Conservation (phyloP, 129 eudicot species). For the Flaveria brownii region DNA sequence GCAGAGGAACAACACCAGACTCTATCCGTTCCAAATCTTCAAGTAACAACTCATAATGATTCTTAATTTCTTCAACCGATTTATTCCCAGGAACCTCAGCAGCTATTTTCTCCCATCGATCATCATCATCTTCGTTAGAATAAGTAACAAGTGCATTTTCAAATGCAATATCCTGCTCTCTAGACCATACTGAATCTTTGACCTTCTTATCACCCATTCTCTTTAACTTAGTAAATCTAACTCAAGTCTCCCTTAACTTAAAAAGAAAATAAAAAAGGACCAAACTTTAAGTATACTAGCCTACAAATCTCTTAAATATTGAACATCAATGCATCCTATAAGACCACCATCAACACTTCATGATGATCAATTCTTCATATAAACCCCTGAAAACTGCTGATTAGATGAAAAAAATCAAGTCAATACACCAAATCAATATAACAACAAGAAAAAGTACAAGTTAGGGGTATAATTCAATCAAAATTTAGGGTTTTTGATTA, state of each 20-base stretch:
- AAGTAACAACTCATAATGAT: slow-evolving; percentile 71
- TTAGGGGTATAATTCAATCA: not conserved
- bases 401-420: slow-evolving; percentile 10
- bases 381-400: slow-evolving; percentile 28
- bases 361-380: slow-evolving; percentile 14
- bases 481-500: slow-evolving; percentile 11
- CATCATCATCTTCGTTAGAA: slow-evolving; percentile 58
- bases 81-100: slow-evolving; percentile 63
- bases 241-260: slow-evolving; percentile 19
- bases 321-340: slow-evolving; percentile 18
- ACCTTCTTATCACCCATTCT: slow-evolving; percentile 53
- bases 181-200: slow-evolving; percentile 58
- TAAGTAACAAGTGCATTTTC: slow-evolving; percentile 74
- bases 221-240: slow-evolving; percentile 23
- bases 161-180: slow-evolving; percentile 79
- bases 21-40: slow-evolving; percentile 76
- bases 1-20: slow-evolving; percentile 74
- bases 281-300: not conserved
- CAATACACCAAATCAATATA: slow-evolving; percentile 19
- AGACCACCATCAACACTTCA: slow-evolving; percentile 19
- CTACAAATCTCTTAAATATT: not conserved
- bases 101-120: slow-evolving; percentile 85
- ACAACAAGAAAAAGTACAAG: slow-evolving; percentile 6
- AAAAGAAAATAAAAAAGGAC: not conserved
- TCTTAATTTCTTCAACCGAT: slow-evolving; percentile 67